These are phyloP conservation scores for Ostreobium quekettii DNA, from an alignment of 139 green algal genomes.

Conservation along the genomic window DNA sequence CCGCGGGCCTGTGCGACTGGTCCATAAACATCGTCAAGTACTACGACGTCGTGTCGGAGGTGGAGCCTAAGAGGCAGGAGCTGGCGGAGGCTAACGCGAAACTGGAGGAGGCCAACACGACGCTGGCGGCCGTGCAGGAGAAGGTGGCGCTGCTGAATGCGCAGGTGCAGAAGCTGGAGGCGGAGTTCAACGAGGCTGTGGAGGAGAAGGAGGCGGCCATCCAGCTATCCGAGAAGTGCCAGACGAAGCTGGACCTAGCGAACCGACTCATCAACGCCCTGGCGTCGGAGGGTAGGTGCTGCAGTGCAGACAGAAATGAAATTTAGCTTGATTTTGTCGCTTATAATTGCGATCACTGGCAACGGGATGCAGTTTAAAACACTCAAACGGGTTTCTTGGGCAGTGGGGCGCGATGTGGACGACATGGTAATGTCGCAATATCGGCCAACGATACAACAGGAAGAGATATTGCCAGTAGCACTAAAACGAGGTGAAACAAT, in stretches of 20 bases:
- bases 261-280: slow-evolving; percentile 80
- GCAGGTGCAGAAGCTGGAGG: slow-evolving; percentile 65
- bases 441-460: too few species aligned
- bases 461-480: too few species aligned
- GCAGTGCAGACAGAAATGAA: too few species aligned
- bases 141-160: slow-evolving; percentile 67
- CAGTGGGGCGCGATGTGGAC: too few species aligned
- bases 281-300: slow-evolving; percentile 54
- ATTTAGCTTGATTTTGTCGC: too few species aligned
- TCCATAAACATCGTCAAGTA: slow-evolving; percentile 87
- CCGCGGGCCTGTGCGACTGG: slow-evolving; percentile 82
- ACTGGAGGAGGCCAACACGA: slow-evolving; percentile 62
- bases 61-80: slow-evolving; percentile 76
- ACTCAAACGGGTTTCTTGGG: too few species aligned
- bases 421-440: too few species aligned
- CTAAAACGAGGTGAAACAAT: too few species aligned
- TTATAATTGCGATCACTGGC: too few species aligned
- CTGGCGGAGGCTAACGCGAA: slow-evolving; percentile 74
- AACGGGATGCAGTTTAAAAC: too few species aligned
- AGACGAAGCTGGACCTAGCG: slow-evolving; percentile 71
- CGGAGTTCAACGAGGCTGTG: slow-evolving; percentile 61
- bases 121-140: slow-evolving; percentile 43
- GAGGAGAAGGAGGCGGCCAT: slow-evolving; percentile 80
- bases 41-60: slow-evolving; percentile 71
- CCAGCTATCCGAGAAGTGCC: slow-evolving; percentile 51